phyloP scores from a whole-genome alignment of 1,139 yeast species.

The Nakaseomyces kungkrabaensis region DNA sequence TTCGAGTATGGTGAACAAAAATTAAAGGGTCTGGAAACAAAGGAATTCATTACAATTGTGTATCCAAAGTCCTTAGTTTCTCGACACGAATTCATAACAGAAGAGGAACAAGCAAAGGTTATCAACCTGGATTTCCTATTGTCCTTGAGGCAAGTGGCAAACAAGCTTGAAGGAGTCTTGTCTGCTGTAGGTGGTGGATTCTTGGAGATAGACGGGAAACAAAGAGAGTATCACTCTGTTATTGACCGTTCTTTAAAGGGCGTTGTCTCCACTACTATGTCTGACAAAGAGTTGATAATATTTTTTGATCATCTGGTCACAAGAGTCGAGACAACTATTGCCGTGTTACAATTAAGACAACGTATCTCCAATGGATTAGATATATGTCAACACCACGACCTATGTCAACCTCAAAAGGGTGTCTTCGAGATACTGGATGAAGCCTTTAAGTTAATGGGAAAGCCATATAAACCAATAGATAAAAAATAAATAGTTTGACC shows the following conservation, averaged over 20 bases:
- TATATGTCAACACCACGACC: slow-evolving; percentile 11
- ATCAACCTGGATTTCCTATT: slow-evolving; percentile 21
- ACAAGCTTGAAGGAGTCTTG: slow-evolving; percentile 19
- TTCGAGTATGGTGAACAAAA: slow-evolving; percentile 76
- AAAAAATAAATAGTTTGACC: neutral
- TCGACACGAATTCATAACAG: slow-evolving; percentile 34
- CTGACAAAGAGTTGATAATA: slow-evolving; percentile 20
- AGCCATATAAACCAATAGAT: neutral
- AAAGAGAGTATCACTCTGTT: slow-evolving; percentile 1
- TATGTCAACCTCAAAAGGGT: slow-evolving; percentile 8
- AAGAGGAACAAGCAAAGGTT: slow-evolving; percentile 18
- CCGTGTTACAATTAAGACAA: slow-evolving; percentile 24
- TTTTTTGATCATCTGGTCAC: slow-evolving; percentile 28
- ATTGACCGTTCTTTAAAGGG: slow-evolving; percentile 13
- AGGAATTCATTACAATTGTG: slow-evolving; percentile 72
- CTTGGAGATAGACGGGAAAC: slow-evolving; percentile 10
- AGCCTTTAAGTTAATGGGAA: slow-evolving; percentile 1
- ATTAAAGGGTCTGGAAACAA: slow-evolving; percentile 88
- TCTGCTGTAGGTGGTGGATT: slow-evolving; percentile 21
- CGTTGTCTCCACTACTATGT: slow-evolving; percentile 11
- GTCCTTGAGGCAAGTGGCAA: slow-evolving; percentile 19
- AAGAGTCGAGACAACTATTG: slow-evolving; percentile 24
- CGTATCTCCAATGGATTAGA: slow-evolving; percentile 16
- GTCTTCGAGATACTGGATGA: slow-evolving; percentile 20
- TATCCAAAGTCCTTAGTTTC: slow-evolving; percentile 60